phyloP scores from a whole-genome alignment of 306 rosid genomes.

The Sechiopsis laciniata region DNA sequence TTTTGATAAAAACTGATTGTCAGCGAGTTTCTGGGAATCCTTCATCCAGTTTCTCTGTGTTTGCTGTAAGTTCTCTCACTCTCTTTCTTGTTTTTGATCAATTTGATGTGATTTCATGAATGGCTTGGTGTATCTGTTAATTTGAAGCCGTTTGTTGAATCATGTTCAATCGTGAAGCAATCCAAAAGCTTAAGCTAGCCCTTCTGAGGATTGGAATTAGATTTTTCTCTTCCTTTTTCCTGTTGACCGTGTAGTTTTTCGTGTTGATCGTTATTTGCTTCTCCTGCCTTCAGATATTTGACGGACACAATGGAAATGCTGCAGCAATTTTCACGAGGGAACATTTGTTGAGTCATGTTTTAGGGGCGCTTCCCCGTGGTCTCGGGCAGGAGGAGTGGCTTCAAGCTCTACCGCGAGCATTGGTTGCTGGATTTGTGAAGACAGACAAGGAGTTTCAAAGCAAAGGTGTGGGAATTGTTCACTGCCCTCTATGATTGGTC shows the following conservation, averaged over 20 bases:
- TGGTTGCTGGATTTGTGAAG: slow-evolving; percentile 96
- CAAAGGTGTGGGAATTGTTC: slow-evolving; percentile 44
- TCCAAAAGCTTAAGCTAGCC: not conserved
- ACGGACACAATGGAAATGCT: slow-evolving; percentile 97
- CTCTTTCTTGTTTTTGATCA: slow-evolving; percentile 13
- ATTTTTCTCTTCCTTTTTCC: slow-evolving; percentile 22
- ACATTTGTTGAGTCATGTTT: slow-evolving; percentile 73
- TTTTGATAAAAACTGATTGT: slow-evolving; percentile 70
- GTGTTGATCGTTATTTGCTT: slow-evolving; percentile 28
- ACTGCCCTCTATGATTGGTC: not conserved
- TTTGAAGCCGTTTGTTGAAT: no score
- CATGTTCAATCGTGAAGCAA: no score
- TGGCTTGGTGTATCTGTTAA: not conserved
- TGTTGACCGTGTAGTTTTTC: slow-evolving; percentile 5
- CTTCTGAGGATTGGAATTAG: not conserved
- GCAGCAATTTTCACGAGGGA: slow-evolving; percentile 82
- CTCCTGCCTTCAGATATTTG: slow-evolving; percentile 57
- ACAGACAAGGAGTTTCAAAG: slow-evolving; percentile 93
- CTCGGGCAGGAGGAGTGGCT: slow-evolving; percentile 94
- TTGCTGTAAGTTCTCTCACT: slow-evolving; percentile 53
- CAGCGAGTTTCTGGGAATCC: slow-evolving; percentile 73
- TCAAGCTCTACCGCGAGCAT: slow-evolving; percentile 85
- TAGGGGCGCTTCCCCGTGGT: slow-evolving; percentile 80
- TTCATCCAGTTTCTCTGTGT: slow-evolving; percentile 68
- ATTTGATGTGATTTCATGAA: not conserved